These are phyloP conservation scores for Sarocladiaceae sp. DNA, from an alignment of 2,329 filamentous ascomycete species.

Conservation along the genomic window DNA sequence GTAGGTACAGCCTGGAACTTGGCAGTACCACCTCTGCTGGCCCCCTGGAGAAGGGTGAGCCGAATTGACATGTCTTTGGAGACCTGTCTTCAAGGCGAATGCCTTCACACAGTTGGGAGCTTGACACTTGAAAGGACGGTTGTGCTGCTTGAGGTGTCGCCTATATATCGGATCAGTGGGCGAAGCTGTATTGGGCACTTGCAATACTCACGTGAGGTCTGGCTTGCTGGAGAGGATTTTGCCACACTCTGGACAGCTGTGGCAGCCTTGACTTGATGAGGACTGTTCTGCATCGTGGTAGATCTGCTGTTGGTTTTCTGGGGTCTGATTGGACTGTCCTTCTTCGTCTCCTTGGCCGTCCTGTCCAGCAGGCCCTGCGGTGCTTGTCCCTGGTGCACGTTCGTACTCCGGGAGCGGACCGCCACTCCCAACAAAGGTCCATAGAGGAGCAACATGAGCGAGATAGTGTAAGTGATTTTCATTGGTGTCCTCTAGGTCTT, in stretches of 20 bases:
- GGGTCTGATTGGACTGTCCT: not conserved
- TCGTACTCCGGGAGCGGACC: conserved; percentile 16
- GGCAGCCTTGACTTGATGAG: not conserved
- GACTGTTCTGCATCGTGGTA: not conserved
- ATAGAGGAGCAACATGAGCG: conserved; percentile 14
- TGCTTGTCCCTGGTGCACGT: conserved; percentile 1
- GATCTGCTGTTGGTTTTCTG: not conserved
- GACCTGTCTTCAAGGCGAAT: conserved; percentile 12
- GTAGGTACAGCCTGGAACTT: conserved; percentile 7
- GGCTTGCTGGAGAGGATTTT: not conserved
- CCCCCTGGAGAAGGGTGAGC: not conserved
- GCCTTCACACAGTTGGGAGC: conserved; percentile 1
- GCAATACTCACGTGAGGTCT: not conserved
- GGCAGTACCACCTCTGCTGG: conserved; percentile 9
- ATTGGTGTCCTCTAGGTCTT: conserved; percentile 9
- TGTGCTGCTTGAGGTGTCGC: not conserved
- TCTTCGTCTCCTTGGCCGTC: conserved; percentile 6
- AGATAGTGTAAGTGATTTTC: conserved; percentile 10
- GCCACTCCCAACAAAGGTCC: conserved; percentile 12
- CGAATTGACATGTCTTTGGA: conserved; percentile 7
- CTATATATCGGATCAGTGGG: not conserved
- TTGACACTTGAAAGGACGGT: conserved; percentile 4
- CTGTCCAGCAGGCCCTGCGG: conserved; percentile 15
- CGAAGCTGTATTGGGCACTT: not conserved
- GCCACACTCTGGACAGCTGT: not conserved